Conservation (phyloP, 441 rosid species). For the Sinapis alba region DNA sequence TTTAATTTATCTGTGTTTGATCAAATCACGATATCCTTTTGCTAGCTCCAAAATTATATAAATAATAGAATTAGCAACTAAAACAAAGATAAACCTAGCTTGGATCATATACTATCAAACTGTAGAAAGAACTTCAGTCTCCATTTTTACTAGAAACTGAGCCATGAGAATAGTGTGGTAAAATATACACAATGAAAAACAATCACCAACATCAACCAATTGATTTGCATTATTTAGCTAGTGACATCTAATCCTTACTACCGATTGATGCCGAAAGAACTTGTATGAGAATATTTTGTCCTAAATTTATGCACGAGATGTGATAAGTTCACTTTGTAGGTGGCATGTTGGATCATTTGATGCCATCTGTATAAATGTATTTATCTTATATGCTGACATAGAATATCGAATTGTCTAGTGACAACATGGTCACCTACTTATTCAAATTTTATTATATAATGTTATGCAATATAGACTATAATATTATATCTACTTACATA, state of each 20-base stretch:
- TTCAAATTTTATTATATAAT: slow-evolving; percentile 1
- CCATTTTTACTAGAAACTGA: background rate
- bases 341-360: slow-evolving; percentile 17
- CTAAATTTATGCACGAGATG: background rate
- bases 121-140: background rate
- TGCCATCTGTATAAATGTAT: background rate
- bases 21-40: slow-evolving; percentile 1
- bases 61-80: background rate
- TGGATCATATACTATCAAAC: background rate
- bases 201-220: background rate
- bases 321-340: slow-evolving; percentile 28
- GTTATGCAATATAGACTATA: background rate
- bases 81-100: slow-evolving; percentile 1
- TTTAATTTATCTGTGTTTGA: background rate
- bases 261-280: background rate
- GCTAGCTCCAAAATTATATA: background rate
- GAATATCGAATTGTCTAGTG: slow-evolving; percentile 24
- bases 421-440: slow-evolving; percentile 22
- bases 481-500: background rate
- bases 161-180: background rate
- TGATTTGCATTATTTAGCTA: background rate
- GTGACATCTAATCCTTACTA: slow-evolving; percentile 13
- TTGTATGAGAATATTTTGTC: slow-evolving; percentile 5
- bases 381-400: slow-evolving; percentile 12
- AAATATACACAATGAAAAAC: background rate